These are phyloP conservation scores for Penicillium crystallinum DNA, from an alignment of 495 filamentous ascomycete species.

Conservation along the genomic window DNA sequence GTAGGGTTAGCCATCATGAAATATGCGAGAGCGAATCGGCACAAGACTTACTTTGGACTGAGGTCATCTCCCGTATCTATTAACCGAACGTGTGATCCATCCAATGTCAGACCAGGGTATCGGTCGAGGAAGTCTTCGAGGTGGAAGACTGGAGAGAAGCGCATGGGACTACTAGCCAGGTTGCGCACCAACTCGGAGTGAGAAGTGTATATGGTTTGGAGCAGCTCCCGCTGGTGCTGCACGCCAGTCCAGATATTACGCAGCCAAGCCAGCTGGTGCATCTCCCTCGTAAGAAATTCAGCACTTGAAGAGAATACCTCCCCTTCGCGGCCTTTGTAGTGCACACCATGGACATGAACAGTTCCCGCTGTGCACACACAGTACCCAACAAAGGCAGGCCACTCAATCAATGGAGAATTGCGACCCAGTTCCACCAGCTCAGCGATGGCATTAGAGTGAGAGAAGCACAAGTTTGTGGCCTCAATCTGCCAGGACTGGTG, in stretches of 20 bases:
- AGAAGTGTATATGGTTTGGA: slow-evolving; percentile 66
- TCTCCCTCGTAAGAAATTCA: slow-evolving; percentile 69
- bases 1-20: not conserved
- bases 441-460: slow-evolving; percentile 80
- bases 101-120: slow-evolving; percentile 53
- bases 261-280: slow-evolving; percentile 71
- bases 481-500: slow-evolving; percentile 91
- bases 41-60: slow-evolving; percentile 35
- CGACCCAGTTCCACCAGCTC: slow-evolving; percentile 76
- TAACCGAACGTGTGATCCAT: slow-evolving; percentile 52
- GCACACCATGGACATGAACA: slow-evolving; percentile 77
- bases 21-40: not conserved
- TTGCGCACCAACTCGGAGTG: slow-evolving; percentile 71
- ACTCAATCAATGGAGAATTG: slow-evolving; percentile 60
- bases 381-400: slow-evolving; percentile 78
- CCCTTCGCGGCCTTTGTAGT: slow-evolving; percentile 63
- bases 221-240: slow-evolving; percentile 70
- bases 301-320: slow-evolving; percentile 61
- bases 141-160: slow-evolving; percentile 73
- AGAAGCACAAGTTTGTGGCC: slow-evolving; percentile 78
- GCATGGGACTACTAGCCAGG: slow-evolving; percentile 56
- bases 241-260: slow-evolving; percentile 70
- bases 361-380: slow-evolving; percentile 79
- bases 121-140: slow-evolving; percentile 84
- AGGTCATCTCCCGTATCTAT: slow-evolving; percentile 49